These are phyloP conservation scores for Raphanus hybrid DNA, from an alignment of 441 rosid genomes.

Conservation along the genomic window DNA sequence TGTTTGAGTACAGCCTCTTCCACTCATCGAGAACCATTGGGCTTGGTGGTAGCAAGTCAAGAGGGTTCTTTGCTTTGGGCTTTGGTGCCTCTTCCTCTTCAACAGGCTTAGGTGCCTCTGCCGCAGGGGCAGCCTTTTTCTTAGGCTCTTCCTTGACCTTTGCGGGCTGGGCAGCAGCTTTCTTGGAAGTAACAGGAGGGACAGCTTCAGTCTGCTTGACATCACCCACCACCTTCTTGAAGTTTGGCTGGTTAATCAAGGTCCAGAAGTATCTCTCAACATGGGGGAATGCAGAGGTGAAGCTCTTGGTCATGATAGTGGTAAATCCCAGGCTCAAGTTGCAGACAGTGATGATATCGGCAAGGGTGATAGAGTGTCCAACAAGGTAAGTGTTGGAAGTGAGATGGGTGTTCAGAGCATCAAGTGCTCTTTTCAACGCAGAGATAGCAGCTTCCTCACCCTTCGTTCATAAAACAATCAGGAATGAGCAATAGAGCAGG, in stretches of 20 bases:
- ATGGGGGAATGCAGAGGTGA: constrained; percentile 86
- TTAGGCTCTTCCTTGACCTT: constrained; percentile 70
- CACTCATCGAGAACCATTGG: constrained; percentile 92
- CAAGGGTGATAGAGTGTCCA: constrained; percentile 81
- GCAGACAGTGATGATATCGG: constrained; percentile 78
- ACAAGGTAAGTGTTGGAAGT: constrained; percentile 81
- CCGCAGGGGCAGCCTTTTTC: constrained; percentile 62
- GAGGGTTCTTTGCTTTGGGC: constrained; percentile 94
- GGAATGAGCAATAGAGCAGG: constrained; percentile 6
- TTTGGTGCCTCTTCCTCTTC: constrained; percentile 86
- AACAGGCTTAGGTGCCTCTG: constrained; percentile 68
- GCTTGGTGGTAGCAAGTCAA: constrained; percentile 91
- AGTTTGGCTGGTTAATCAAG: constrained; percentile 82
- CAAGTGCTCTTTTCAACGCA: constrained; percentile 78
- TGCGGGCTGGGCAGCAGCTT: constrained; percentile 51
- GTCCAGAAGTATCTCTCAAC: constrained; percentile 99
- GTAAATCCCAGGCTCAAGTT: constrained; percentile 65
- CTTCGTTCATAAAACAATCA: constrained; percentile 43
- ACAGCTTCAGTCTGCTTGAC: constrained; percentile 73
- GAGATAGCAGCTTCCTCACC: constrained; percentile 80
- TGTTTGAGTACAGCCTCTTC: constrained; percentile 98
- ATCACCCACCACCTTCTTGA: constrained; percentile 84
- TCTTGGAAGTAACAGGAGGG: constrained; percentile 63
- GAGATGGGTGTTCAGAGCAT: constrained; percentile 70
- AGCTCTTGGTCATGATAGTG: constrained; percentile 65